phyloP scores from a whole-genome alignment of 352 stramenopile species.

The Globisporangium sylvaticum region DNA sequence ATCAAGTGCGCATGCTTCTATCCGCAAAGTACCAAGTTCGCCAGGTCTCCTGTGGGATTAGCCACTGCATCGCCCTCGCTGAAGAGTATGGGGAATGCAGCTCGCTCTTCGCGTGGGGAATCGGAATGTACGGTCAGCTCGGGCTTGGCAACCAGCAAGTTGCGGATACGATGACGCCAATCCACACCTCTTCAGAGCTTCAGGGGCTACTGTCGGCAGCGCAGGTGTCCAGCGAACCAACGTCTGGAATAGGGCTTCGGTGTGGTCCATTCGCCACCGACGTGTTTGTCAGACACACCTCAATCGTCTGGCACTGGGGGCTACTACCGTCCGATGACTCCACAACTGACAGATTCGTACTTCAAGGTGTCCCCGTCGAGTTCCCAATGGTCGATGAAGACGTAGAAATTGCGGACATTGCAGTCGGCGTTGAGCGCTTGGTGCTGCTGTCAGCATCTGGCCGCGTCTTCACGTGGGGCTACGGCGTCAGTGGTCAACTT shows the following conservation, averaged over 20 bases:
- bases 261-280: slow-evolving; percentile 37
- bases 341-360: slow-evolving; percentile 7
- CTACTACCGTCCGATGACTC: slow-evolving; percentile 18
- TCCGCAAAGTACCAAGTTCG: slow-evolving; percentile 13
- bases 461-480: slow-evolving; percentile 36
- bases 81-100: not conserved
- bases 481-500: slow-evolving; percentile 28
- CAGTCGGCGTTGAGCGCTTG: slow-evolving; percentile 27
- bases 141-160: slow-evolving; percentile 28
- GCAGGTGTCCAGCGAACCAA: not conserved
- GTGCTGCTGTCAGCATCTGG: slow-evolving; percentile 24
- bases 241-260: slow-evolving; percentile 10
- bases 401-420: slow-evolving; percentile 21
- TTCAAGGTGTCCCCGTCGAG: slow-evolving; percentile 9
- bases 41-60: slow-evolving; percentile 37
- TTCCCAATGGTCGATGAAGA: slow-evolving; percentile 18
- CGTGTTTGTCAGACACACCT: slow-evolving; percentile 18
- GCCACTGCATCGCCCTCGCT: slow-evolving; percentile 32
- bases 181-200: slow-evolving; percentile 17
- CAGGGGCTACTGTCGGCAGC: slow-evolving; percentile 10
- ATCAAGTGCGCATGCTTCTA: not conserved
- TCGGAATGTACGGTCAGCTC: slow-evolving; percentile 43
- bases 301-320: slow-evolving; percentile 32
- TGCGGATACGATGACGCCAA: slow-evolving; percentile 18
- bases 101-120: slow-evolving; percentile 30